Evolutionary conservation across 2,329 filamentous ascomycete species (phyloP).

Genomic region (Lasiodiplodia theobromae): DNA sequence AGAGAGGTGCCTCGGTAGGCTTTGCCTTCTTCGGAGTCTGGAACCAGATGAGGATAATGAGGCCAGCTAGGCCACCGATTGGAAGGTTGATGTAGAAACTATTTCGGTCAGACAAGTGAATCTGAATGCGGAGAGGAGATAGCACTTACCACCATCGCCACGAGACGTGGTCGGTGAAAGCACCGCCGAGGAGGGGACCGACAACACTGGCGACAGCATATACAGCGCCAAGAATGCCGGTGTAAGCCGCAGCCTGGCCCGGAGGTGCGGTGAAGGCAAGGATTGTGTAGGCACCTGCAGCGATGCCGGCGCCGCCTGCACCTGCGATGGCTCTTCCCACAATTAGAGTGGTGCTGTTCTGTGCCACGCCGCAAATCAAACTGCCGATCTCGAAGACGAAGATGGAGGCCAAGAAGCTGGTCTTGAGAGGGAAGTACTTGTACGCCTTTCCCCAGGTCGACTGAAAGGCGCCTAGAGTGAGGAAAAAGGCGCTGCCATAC

Average conservation of each 20-base stretch:
- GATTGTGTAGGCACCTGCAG: slow-evolving; percentile 49
- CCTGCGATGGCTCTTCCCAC: slow-evolving; percentile 52
- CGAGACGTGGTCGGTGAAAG: slow-evolving; percentile 49
- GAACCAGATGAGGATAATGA: slow-evolving; percentile 51
- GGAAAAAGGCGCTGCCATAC: slow-evolving; percentile 49
- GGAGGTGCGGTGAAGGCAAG: slow-evolving; percentile 53
- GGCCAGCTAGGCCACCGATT: slow-evolving; percentile 50
- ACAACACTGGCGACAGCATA: slow-evolving; percentile 47
- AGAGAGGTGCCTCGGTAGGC: slow-evolving; percentile 35
- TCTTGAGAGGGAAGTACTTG: slow-evolving; percentile 53
- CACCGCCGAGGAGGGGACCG: slow-evolving; percentile 54
- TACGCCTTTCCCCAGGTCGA: slow-evolving; percentile 56
- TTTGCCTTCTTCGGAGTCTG: slow-evolving; percentile 41
- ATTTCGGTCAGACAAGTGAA: background rate
- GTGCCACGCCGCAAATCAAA: slow-evolving; percentile 57
- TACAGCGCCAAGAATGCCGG: slow-evolving; percentile 46
- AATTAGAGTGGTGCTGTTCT: slow-evolving; percentile 48
- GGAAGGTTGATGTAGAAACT: slow-evolving; percentile 56
- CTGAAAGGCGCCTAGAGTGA: slow-evolving; percentile 54
- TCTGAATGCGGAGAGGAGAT: background rate
- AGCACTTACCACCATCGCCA: slow-evolving; percentile 48
- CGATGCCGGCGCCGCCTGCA: slow-evolving; percentile 50
- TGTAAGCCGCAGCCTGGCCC: slow-evolving; percentile 47
- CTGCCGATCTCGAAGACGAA: slow-evolving; percentile 64
- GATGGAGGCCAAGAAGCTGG: slow-evolving; percentile 41